phyloP scores from a whole-genome alignment of 2,329 filamentous ascomycete species.

The Penicillium sp. region DNA sequence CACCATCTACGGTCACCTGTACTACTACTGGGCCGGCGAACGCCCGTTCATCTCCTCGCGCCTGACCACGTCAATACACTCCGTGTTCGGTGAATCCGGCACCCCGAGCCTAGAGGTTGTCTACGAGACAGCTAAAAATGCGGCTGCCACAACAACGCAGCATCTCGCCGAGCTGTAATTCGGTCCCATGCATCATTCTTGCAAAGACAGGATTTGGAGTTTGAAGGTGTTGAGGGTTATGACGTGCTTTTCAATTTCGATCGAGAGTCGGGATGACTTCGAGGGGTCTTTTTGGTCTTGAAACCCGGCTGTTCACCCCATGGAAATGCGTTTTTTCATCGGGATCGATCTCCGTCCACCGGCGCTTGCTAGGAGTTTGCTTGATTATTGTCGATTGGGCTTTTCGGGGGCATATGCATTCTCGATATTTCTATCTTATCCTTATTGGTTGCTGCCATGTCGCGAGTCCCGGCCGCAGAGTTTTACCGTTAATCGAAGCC shows the following conservation, averaged over 20 bases:
- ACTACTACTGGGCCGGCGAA: slow-evolving; percentile 92
- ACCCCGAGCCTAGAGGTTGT: slow-evolving; percentile 42
- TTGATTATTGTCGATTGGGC: neutral
- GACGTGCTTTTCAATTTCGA: neutral
- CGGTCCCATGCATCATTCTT: neutral
- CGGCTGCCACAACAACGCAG: slow-evolving; percentile 34
- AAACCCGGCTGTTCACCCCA: too few relatives aligned
- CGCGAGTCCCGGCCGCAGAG: neutral
- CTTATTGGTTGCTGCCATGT: neutral
- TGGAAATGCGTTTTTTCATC: too few relatives aligned
- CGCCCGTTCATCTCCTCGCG: slow-evolving; percentile 34
- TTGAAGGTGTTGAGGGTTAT: too few relatives aligned
- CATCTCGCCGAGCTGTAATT: slow-evolving; percentile 32
- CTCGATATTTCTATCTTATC: too few relatives aligned
- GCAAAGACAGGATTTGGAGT: slow-evolving; percentile 1
- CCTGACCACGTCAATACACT: slow-evolving; percentile 27
- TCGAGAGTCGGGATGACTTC: too few relatives aligned
- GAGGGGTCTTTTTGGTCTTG: too few relatives aligned
- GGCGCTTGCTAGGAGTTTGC: slow-evolving; percentile 27
- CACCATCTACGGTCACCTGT: slow-evolving; percentile 74
- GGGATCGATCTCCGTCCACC: slow-evolving; percentile 11
- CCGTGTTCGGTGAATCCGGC: slow-evolving; percentile 29
- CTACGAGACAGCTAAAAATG: slow-evolving; percentile 45
- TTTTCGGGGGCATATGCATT: too few relatives aligned
- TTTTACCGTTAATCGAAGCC: slow-evolving; percentile 13